Evolutionary conservation across 2,329 filamentous ascomycete genomes (phyloP).

Genomic region (Fonsecaea nubica): DNA sequence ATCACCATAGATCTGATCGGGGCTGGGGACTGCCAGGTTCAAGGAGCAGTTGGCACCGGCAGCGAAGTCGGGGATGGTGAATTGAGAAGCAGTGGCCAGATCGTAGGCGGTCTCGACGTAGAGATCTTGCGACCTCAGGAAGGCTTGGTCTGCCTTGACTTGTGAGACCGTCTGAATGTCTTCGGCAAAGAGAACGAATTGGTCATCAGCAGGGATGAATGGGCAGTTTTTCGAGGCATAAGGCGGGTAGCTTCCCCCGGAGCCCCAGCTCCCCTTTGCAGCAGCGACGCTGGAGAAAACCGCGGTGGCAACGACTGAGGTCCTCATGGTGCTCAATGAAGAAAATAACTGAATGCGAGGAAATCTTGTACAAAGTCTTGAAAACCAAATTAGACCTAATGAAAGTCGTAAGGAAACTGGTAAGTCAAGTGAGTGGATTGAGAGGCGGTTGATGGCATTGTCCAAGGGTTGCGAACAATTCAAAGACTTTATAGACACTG

Average conservation of each 20-base stretch:
- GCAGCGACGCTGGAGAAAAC: constrained; percentile 4
- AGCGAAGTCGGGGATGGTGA: constrained; percentile 15
- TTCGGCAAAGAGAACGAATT: constrained; percentile 18
- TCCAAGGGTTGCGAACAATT: not conserved
- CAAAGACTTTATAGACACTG: constrained; percentile 3
- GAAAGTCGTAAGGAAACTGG: constrained; percentile 15
- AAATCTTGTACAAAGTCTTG: not conserved
- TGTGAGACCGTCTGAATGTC: constrained; percentile 15
- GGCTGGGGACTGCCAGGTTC: constrained; percentile 10
- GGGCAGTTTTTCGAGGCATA: constrained; percentile 2
- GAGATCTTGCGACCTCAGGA: constrained; percentile 15
- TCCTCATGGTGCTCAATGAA: constrained; percentile 8
- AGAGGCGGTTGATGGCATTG: constrained; percentile 11
- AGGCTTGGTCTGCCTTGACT: not conserved
- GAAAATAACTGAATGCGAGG: not conserved
- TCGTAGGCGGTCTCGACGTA: constrained; percentile 11
- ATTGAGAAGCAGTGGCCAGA: constrained; percentile 9
- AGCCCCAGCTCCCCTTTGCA: constrained; percentile 1
- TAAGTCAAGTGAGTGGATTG: constrained; percentile 10
- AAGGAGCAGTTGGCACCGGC: constrained; percentile 9
- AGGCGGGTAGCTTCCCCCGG: not conserved
- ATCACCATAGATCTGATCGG: constrained; percentile 11
- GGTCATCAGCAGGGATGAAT: not conserved
- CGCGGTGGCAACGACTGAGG: constrained; percentile 13
- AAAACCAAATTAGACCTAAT: not conserved